Evolutionary conservation across 2,329 filamentous ascomycete genomes (phyloP), one percentile per base, ranked within the genome.

Genomic region (Passalora sequoiae): DNA sequence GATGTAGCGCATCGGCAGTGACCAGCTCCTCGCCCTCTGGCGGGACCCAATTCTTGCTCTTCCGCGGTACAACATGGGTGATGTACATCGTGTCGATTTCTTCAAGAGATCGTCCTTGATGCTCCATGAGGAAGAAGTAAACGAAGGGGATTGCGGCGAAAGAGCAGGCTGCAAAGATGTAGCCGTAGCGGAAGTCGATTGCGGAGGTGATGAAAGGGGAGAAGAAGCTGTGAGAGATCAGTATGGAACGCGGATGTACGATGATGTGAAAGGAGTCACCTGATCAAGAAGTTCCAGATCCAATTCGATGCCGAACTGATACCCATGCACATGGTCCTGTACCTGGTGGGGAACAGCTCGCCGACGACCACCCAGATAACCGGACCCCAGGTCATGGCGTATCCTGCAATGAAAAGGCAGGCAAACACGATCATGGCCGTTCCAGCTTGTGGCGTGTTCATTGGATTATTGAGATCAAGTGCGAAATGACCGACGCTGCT

Each of bases 81-180:
- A 86, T 71, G 53, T 88, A 89, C 81, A 86, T 85, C 36, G 80
- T 83, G 56, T 91, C 86, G 43, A 91, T 84, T 62, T 89, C 84
- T 66, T 91, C 86, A 1, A 91, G 72, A 0, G 78, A 81, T 4
- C 84, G 76, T 40, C 82, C 84, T 59, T 85, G 81, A 33, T 77
- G 81, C 61, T 89, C 85, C 43, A 84, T 79, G 40, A 89, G 76
- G 62, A 88, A 88, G 66, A 89, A 85, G 69, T 83, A 89, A 21
- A 89, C 82, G 9, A 88, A 64, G 0, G 80, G 51, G 0, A 78
- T 76, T 0, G 76, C 83, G 0, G 77, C 69, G 13, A 86, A 67
- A 55, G 85, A 84, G 59, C 83, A 87, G 0, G 73, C 81, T 0
- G 83, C 84, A 63, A 89, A 89, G 21, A 89, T 79, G 51, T 87